Evolutionary conservation across 495 filamentous ascomycete genomes (phyloP), one percentile per base, ranked within the genome.

Genomic region (Aspergillus sclerotioniger): DNA sequence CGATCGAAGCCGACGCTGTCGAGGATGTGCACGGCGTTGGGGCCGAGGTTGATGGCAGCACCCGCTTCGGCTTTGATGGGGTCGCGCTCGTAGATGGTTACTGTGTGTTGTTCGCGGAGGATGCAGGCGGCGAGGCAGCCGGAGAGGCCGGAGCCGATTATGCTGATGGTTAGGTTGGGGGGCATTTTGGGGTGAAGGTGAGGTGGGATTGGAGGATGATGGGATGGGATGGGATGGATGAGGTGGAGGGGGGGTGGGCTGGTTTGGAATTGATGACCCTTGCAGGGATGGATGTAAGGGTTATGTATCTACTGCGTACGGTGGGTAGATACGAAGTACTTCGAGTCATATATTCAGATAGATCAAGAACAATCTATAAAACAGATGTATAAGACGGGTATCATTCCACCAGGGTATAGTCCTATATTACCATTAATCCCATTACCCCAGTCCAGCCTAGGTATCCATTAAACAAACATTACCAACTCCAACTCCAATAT

Each of bases 21-120:
- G 8, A 60, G 51, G 28, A 63, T 54, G 16, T 41, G 43, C 16
- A 54, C 45, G 8, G 31, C 61, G 39, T 48, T 58, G 19, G 61
- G 56, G 2, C 28, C 35, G 1, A 60, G 43, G 33, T 52, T 53
- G 44, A 62, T 51, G 13, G 47, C 57, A 0, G 35, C 55, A 13
- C 50, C 60, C n/a, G 29, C 31, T 32, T 51, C 60, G 13, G 15
- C 10, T 32, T 16, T 35, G 33, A 7, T 12, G 3, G 20, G 3
- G n/a, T 17, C 17, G 54, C 60, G 60, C 43, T 62, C 60, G 43
- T 53, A 48, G 44, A 62, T 45, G 9, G 60, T 62, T 1, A 62
- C 60, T 2, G 19, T 15, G 54, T 62, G 60, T 25, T 57, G 45
- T 17, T 50, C 50, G 17, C 60, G 60, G 13, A 62, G 60, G 41